These are phyloP conservation scores for Hymenoscyphus albidus DNA, from an alignment of 2,329 filamentous ascomycete genomes.

Conservation along the genomic window DNA sequence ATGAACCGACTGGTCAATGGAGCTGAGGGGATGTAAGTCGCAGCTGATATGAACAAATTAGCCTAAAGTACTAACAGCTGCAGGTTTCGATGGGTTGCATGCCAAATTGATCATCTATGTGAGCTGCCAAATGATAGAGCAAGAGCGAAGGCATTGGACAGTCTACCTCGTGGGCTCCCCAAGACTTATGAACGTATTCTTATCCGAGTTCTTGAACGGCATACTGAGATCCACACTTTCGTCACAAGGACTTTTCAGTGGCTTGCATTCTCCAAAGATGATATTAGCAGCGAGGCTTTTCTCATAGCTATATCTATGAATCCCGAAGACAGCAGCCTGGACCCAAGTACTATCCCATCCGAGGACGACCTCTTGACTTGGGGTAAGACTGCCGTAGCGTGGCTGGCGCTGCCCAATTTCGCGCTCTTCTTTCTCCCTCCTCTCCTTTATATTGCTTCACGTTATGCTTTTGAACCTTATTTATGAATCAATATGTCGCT, in stretches of 20 bases:
- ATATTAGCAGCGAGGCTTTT: background rate
- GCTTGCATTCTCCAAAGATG: background rate
- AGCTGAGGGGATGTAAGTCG: background rate
- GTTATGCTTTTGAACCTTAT: too few species aligned
- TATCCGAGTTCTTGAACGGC: conserved; percentile 18
- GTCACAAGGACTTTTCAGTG: background rate
- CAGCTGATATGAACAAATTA: background rate
- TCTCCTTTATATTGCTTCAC: too few species aligned
- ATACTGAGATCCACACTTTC: background rate
- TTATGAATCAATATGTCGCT: background rate
- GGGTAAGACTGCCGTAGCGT: background rate
- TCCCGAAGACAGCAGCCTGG: background rate
- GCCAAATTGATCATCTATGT: conserved; percentile 16
- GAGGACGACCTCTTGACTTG: background rate
- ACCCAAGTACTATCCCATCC: background rate
- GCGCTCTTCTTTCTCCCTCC: too few species aligned
- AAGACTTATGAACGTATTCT: conserved; percentile 15
- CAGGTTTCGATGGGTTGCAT: conserved; percentile 11
- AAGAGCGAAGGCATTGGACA: conserved; percentile 5
- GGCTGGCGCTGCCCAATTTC: too few species aligned
- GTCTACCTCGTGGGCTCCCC: conserved; percentile 6
- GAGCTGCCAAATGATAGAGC: conserved; percentile 20
- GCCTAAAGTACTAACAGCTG: background rate
- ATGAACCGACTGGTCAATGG: background rate
- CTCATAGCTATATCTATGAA: background rate